A percentile compares a stretch with the other conserved stretches of the same genome.
phyloP scores from a whole-genome alignment of 1,284 basidiomycete genomes.

The Volvariella surrecta region DNA sequence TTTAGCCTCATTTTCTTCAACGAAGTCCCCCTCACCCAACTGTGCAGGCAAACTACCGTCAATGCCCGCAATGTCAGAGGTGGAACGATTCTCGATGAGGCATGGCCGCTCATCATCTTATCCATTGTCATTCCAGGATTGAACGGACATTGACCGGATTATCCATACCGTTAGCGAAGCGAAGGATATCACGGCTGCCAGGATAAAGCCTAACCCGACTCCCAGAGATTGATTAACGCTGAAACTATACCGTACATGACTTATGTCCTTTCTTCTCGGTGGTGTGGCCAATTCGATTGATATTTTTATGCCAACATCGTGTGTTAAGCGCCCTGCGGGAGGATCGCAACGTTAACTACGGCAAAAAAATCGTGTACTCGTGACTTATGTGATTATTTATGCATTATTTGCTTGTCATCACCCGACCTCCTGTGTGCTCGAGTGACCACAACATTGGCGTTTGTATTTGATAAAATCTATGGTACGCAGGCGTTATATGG shows the following conservation, averaged over 20 bases:
- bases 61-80: conserved; percentile 28
- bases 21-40: conserved; percentile 21
- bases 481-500: too few relatives aligned
- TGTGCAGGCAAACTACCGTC: conserved; percentile 29
- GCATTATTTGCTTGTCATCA: too few relatives aligned
- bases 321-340: conserved; percentile 15
- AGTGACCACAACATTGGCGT: too few relatives aligned
- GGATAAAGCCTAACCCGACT: conserved; percentile 24
- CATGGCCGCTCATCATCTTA: conserved; percentile 8
- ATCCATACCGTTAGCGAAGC: conserved; percentile 28
- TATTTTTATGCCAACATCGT: conserved; percentile 20
- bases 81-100: conserved; percentile 32
- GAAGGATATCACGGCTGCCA: conserved; percentile 29
- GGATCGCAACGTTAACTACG: too few relatives aligned
- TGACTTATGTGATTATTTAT: too few relatives aligned
- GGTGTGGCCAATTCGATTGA: neutral
- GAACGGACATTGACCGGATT: neutral
- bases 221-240: conserved; percentile 23
- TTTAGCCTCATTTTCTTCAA: conserved; percentile 33
- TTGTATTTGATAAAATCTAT: too few relatives aligned
- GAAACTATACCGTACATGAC: conserved; percentile 31
- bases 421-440: too few relatives aligned
- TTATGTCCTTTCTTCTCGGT: neutral
- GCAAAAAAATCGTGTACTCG: too few relatives aligned
- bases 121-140: neutral